Base-by-base conservation (phyloP, 306 rosid species). In the Delonix regia region DNA sequence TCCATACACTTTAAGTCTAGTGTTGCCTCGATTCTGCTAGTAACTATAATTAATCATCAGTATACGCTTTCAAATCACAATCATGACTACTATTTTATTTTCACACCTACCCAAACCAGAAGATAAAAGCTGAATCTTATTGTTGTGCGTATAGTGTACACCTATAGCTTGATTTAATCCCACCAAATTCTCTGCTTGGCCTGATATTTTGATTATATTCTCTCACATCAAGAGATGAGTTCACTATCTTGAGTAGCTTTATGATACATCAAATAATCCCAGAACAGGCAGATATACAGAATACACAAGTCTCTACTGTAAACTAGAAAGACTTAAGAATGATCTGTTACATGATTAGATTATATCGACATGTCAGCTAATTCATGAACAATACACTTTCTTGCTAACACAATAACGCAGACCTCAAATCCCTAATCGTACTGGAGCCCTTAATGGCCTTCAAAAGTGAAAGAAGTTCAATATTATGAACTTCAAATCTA, bases 391-490 rank as follows among this genome's bases (percentile, higher is more conserved):
- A 60, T 81, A 81, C 81, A 81, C 52, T 73, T 81, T 36, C 63
- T 66, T 49, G 22, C 73, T 57, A 6, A 76, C 59, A 73, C 74
- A 59, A 45, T 59, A 67, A 73, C 42, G 39, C 67, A 64, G 39
- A 33, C 74, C 73, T 47, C 63, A 72, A 68, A 70, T 80, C 75
- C 64, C 66, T 66, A 76, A 83, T 76, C 69, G 80, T 27, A 63
- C 52, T 59, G 74, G 53, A 59, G 68, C 52, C 73, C 71, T 68
- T 77, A 62, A 39, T 55, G 68, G 73, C 47, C 73, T 45, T 41
- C 49, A 25, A 73, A 61, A 44, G 76, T 36, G 81, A 83, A 77
- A 68, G 55, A 56, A 83, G 79, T 68, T 80, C 79, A 79, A 74
- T 36, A 36, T 39, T 68, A 57, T n/a, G 38, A 81, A 82, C 69